phyloP scores from a whole-genome alignment of 2,329 filamentous ascomycete genomes.

The Fusarium nisikadoi region DNA sequence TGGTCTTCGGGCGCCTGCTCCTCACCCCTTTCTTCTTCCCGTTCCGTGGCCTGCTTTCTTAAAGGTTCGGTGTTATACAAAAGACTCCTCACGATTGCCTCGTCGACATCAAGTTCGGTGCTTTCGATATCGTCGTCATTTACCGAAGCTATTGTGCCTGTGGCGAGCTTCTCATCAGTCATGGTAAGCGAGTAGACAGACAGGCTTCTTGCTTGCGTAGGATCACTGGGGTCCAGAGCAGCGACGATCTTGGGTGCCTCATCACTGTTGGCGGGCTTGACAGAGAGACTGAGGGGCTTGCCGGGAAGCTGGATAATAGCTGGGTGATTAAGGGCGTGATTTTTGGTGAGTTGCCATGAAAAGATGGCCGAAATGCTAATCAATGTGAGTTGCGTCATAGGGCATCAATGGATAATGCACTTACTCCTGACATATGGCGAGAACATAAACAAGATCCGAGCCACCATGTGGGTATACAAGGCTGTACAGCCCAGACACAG shows the following conservation, averaged over 20 bases:
- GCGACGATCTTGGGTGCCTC: constrained; percentile 50
- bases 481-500: constrained; percentile 58
- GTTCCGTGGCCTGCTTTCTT: constrained; percentile 54
- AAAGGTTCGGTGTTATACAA: constrained; percentile 60
- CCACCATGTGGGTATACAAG: constrained; percentile 46
- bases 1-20: constrained; percentile 26
- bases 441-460: constrained; percentile 51
- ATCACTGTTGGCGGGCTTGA: constrained; percentile 38
- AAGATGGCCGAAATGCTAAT: constrained; percentile 71
- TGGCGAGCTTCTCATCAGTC: constrained; percentile 48
- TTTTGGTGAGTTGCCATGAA: constrained; percentile 63
- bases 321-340: constrained; percentile 61
- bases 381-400: constrained; percentile 27
- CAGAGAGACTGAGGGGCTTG: constrained; percentile 69
- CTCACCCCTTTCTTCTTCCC: constrained; percentile 40
- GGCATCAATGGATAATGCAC: constrained; percentile 19
- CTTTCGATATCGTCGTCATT: constrained; percentile 42
- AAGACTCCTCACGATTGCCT: constrained; percentile 54
- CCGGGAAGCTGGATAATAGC: constrained; percentile 65
- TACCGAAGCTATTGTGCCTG: constrained; percentile 43
- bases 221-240: constrained; percentile 52
- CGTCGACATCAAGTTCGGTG: constrained; percentile 49
- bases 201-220: constrained; percentile 45
- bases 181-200: constrained; percentile 47
- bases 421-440: constrained; percentile 69